These are phyloP conservation scores for Oryza officinalis DNA, from an alignment of 176 grass and related monocot species.

Conservation along the genomic window DNA sequence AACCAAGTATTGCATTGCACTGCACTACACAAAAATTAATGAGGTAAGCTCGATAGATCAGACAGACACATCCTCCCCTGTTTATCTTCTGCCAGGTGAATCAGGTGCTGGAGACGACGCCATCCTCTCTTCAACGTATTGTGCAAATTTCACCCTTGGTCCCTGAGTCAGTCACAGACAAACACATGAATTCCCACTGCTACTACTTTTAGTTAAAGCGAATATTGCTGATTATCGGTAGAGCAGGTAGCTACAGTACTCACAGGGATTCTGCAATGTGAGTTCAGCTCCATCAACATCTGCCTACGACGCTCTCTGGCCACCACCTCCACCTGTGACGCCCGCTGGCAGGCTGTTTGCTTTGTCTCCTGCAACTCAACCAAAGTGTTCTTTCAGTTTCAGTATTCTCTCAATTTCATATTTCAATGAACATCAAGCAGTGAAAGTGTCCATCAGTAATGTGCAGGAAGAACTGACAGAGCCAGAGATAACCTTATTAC, in stretches of 20 bases:
- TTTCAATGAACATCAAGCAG: not conserved
- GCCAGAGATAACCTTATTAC: not conserved
- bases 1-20: not conserved
- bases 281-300: slow-evolving; percentile 67
- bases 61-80: not conserved
- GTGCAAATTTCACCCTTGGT: slow-evolving; percentile 60
- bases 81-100: slow-evolving; percentile 22
- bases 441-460: not conserved
- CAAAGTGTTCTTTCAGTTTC: not conserved
- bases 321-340: slow-evolving; percentile 54
- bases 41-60: not conserved
- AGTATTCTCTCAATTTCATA: not conserved
- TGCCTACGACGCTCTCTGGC: slow-evolving; percentile 52
- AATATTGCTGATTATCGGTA: not conserved
- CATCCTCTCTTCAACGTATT: slow-evolving; percentile 54
- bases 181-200: not conserved
- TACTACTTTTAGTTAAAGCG: not conserved
- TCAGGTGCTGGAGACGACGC: not conserved
- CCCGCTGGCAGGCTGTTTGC: slow-evolving; percentile 46
- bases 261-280: slow-evolving; percentile 70
- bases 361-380: slow-evolving; percentile 34
- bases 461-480: not conserved
- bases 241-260: slow-evolving; percentile 9
- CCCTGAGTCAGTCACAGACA: slow-evolving; percentile 44
- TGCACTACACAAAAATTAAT: not conserved